Conservation (phyloP, 2,329 filamentous ascomycete species). For the Trichoderma arundinaceum region DNA sequence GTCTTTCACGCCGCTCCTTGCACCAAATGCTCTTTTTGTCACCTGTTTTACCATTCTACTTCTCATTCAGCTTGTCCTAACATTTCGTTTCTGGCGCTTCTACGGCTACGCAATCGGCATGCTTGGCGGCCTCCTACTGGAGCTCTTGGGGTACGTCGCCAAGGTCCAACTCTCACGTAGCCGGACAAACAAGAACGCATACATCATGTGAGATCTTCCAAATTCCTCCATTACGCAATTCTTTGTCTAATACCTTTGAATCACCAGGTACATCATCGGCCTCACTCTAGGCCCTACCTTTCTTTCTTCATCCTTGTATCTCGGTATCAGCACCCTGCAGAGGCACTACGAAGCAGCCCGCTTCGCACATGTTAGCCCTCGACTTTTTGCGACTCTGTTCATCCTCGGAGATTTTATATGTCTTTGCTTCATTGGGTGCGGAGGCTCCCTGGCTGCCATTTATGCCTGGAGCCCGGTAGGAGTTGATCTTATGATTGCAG, state of each 20-base stretch:
- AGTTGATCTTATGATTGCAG: slow-evolving; percentile 22
- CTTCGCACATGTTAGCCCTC: neutral
- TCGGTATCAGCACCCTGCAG: slow-evolving; percentile 15
- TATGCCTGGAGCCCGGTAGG: neutral
- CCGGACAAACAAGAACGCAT: slow-evolving; percentile 24
- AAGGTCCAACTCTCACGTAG: slow-evolving; percentile 19
- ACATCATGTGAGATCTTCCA: slow-evolving; percentile 7
- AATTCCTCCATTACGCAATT: neutral
- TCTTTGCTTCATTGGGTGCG: slow-evolving; percentile 15
- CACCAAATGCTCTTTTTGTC: neutral
- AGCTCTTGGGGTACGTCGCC: slow-evolving; percentile 13
- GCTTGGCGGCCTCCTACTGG: slow-evolving; percentile 11
- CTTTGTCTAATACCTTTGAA: too few species aligned
- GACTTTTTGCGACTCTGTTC: slow-evolving; percentile 1
- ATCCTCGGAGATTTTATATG: slow-evolving; percentile 13
- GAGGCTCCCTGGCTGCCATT: slow-evolving; percentile 13
- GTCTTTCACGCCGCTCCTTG: slow-evolving; percentile 10
- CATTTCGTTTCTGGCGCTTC: slow-evolving; percentile 6
- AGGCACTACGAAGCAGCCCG: slow-evolving; percentile 4
- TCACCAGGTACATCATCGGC: slow-evolving; percentile 16
- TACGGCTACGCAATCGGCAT: slow-evolving; percentile 20
- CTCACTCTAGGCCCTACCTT: slow-evolving; percentile 25
- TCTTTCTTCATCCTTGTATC: slow-evolving; percentile 11
- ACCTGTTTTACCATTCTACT: neutral
- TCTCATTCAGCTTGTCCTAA: neutral